Evolutionary conservation across 768 basidiomycete genomes (phyloP).

Genomic region (Cyclocybe aegerita): DNA sequence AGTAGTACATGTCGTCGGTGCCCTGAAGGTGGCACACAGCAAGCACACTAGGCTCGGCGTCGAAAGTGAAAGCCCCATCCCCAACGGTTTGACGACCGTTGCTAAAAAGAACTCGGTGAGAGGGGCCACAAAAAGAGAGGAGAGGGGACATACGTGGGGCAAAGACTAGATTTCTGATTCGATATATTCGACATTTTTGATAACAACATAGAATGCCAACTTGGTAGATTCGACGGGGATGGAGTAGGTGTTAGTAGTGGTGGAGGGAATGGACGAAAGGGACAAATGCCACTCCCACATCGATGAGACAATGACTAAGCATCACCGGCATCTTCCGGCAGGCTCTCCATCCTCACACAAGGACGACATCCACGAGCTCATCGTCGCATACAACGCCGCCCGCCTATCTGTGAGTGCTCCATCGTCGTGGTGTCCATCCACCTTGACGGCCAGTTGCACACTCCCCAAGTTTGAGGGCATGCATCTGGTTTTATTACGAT

Average conservation of each 20-base stretch:
- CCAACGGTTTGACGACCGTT: slow-evolving; percentile 97
- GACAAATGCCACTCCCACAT: background rate
- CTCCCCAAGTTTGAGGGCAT: too few relatives aligned
- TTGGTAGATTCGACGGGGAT: slow-evolving; percentile 47
- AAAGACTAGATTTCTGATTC: slow-evolving; percentile 86
- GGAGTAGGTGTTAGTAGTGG: slow-evolving; percentile 13
- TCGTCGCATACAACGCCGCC: slow-evolving; percentile 37
- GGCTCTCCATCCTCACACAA: slow-evolving; percentile 4
- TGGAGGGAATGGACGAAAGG: slow-evolving; percentile 15
- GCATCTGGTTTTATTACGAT: slow-evolving; percentile 29
- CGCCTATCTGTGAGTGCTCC: slow-evolving; percentile 39
- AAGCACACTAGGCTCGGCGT: slow-evolving; percentile 76
- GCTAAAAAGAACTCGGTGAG: slow-evolving; percentile 44
- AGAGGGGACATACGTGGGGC: slow-evolving; percentile 75
- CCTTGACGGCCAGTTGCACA: too few relatives aligned
- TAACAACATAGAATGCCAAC: slow-evolving; percentile 87
- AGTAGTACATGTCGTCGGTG: slow-evolving; percentile 82
- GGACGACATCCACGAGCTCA: slow-evolving; percentile 20
- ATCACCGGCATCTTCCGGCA: slow-evolving; percentile 18
- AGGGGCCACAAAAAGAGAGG: background rate
- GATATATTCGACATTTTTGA: slow-evolving; percentile 67
- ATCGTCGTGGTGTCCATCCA: slow-evolving; percentile 3
- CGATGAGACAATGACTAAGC: slow-evolving; percentile 25
- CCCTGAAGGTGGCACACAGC: slow-evolving; percentile 86
- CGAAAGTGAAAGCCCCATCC: slow-evolving; percentile 89